These are phyloP conservation scores for Coleophoma eucalyptorum DNA, from an alignment of 2,329 filamentous ascomycete species.

Conservation along the genomic window DNA sequence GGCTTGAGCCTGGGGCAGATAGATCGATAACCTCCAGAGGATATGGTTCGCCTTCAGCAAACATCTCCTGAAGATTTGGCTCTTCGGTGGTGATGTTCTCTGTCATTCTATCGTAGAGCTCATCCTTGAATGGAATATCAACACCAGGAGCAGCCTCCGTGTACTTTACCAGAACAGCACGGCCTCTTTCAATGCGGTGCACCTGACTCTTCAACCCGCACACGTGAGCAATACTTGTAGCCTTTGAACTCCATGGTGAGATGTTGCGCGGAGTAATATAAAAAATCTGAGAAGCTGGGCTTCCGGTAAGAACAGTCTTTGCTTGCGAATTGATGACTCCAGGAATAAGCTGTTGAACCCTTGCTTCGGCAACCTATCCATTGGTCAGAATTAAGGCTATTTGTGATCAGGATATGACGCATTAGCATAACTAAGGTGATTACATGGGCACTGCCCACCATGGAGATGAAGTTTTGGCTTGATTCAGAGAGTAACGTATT, in stretches of 20 bases:
- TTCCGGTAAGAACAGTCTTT: constrained; percentile 4
- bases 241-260: constrained; percentile 96
- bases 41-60: constrained; percentile 60
- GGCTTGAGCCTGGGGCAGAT: constrained; percentile 58
- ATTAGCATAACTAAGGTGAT: too few species aligned
- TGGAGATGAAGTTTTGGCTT: too few species aligned
- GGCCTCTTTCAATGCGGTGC: constrained; percentile 81
- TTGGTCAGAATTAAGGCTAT: constrained; percentile 3
- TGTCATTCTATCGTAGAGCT: constrained; percentile 93
- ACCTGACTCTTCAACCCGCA: constrained; percentile 72
- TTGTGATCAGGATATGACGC: background rate
- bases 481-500: too few species aligned
- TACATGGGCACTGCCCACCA: too few species aligned
- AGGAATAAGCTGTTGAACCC: constrained; percentile 21
- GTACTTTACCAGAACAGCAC: constrained; percentile 68
- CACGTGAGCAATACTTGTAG: constrained; percentile 88
- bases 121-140: constrained; percentile 58
- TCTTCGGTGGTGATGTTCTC: constrained; percentile 67
- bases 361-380: constrained; percentile 13
- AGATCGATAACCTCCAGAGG: constrained; percentile 75
- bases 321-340: constrained; percentile 5
- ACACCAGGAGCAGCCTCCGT: constrained; percentile 40
- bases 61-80: constrained; percentile 73
- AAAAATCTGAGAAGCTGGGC: constrained; percentile 17
- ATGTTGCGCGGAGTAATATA: constrained; percentile 82